Percentiles rank a stretch among this genome's conserved stretches.
phyloP scores from a whole-genome alignment of 2,329 filamentous ascomycete species.

The Diaporthe velutina region DNA sequence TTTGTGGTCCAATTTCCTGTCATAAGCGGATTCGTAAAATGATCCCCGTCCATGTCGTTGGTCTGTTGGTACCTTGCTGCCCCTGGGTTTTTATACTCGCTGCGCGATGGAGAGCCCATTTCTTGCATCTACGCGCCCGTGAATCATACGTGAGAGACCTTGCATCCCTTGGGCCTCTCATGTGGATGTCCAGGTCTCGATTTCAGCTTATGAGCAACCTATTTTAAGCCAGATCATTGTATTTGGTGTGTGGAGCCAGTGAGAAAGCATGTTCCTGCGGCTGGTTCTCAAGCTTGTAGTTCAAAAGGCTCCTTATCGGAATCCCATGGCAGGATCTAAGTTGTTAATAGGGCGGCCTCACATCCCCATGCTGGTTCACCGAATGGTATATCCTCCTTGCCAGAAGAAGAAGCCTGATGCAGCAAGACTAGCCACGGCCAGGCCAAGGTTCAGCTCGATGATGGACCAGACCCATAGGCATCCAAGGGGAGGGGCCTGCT shows the following conservation, averaged over 20 bases:
- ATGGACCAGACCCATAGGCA: constrained; percentile 95
- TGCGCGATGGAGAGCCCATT: too few species aligned
- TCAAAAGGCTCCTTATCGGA: background rate
- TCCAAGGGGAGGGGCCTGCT: constrained; percentile 88
- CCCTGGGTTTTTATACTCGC: background rate
- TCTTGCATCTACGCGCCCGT: background rate
- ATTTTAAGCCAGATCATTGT: background rate
- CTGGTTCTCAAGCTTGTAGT: too few species aligned
- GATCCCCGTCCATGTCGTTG: background rate
- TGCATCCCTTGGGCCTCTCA: background rate
- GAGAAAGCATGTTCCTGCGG: background rate
- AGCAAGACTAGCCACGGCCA: constrained; percentile 70
- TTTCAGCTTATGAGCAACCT: background rate
- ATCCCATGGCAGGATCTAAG: background rate
- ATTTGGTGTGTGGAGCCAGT: background rate
- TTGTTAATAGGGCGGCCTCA: too few species aligned
- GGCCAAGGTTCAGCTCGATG: constrained; percentile 82
- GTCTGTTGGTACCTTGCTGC: too few species aligned
- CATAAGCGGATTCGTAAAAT: background rate
- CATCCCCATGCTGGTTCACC: background rate
- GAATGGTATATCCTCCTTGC: constrained; percentile 60
- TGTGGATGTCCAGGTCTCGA: background rate
- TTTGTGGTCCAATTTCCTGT: background rate
- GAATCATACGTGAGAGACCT: background rate
- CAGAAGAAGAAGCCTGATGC: constrained; percentile 60